Conservation (phyloP, 1,139 yeast genomes). For the Taiozyma sp. region DNA sequence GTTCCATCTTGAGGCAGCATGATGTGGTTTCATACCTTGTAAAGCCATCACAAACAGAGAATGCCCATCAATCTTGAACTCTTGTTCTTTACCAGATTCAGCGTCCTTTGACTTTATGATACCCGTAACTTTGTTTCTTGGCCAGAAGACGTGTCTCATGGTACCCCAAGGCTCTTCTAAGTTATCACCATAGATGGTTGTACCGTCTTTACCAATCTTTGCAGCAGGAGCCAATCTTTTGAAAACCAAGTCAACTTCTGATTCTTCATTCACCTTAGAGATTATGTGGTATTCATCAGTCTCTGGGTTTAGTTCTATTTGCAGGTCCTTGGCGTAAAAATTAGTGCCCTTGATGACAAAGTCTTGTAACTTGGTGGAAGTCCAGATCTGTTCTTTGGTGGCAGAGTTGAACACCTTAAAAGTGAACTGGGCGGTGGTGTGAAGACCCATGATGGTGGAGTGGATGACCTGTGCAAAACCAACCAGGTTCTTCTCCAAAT, state of each 20-base stretch:
- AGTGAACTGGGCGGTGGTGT: slow-evolving; percentile 92
- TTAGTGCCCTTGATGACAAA: slow-evolving; percentile 74
- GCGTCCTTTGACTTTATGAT: slow-evolving; percentile 35
- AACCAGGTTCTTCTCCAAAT: slow-evolving; percentile 53
- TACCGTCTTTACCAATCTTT: slow-evolving; percentile 86
- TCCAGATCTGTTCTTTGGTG: slow-evolving; percentile 53
- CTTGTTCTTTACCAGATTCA: slow-evolving; percentile 21
- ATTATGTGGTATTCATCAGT: slow-evolving; percentile 52
- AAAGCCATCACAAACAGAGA: slow-evolving; percentile 96
- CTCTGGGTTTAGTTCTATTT: slow-evolving; percentile 58
- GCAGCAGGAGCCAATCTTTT: slow-evolving; percentile 71
- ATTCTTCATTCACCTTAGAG: slow-evolving; percentile 63
- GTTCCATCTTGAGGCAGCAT: slow-evolving; percentile 97
- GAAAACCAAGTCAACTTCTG: slow-evolving; percentile 68
- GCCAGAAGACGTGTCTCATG: slow-evolving; percentile 97
- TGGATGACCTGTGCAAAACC: slow-evolving; percentile 96
- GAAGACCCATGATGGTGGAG: slow-evolving; percentile 84
- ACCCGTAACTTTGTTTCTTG: slow-evolving; percentile 73
- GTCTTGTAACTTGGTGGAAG: slow-evolving; percentile 83
- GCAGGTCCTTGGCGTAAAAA: slow-evolving; percentile 70
- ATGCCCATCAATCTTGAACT: slow-evolving; percentile 41
- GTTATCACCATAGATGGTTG: slow-evolving; percentile 82
- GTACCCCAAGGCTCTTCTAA: slow-evolving; percentile 88
- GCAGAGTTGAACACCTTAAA: slow-evolving; percentile 60
- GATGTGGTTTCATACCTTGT: slow-evolving; percentile 99